Percentiles rank a stretch among this genome's conserved stretches.
Evolutionary conservation across 805 yeast species (phyloP).

Genomic region (Teunomyces aglyptinius): DNA sequence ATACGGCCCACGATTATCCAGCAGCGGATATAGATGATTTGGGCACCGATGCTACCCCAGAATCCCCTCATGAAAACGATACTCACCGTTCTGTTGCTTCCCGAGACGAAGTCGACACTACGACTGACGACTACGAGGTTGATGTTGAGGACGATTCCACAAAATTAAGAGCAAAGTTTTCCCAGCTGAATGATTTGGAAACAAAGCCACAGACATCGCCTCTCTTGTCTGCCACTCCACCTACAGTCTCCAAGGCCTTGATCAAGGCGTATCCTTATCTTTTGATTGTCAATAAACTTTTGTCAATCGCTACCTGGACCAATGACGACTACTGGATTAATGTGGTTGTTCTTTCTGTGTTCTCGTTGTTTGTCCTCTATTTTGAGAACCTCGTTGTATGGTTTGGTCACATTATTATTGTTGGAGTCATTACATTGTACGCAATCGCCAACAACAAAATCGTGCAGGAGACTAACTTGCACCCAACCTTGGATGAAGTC

Average conservation of each 20-base stretch:
- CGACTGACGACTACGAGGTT: conserved; percentile 2
- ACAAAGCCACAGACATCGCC: conserved; percentile 65
- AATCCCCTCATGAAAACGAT: background rate
- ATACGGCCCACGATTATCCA: background rate
- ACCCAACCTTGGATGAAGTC: conserved; percentile 85
- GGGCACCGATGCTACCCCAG: background rate
- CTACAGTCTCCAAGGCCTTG: conserved; percentile 80
- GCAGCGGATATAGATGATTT: background rate
- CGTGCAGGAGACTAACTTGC: conserved; percentile 54
- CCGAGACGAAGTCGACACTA: background rate
- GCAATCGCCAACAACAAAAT: conserved; percentile 57
- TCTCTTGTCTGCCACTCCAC: conserved; percentile 83
- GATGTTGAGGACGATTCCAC: conserved; percentile 10
- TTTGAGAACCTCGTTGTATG: conserved; percentile 77
- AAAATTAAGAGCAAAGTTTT: conserved; percentile 13
- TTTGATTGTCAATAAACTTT: conserved; percentile 62
- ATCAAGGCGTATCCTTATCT: conserved; percentile 84
- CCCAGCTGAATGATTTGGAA: conserved; percentile 4
- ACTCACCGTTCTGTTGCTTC: background rate
- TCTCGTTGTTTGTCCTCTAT: conserved; percentile 63
- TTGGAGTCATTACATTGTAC: conserved; percentile 57
- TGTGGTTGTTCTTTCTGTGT: conserved; percentile 55
- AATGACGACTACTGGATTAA: conserved; percentile 79
- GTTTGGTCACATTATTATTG: conserved; percentile 76
- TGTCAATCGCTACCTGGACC: conserved; percentile 88